These are phyloP conservation scores for Colletotrichum gigasporum DNA, from an alignment of 2,329 filamentous ascomycete genomes.

Conservation along the genomic window DNA sequence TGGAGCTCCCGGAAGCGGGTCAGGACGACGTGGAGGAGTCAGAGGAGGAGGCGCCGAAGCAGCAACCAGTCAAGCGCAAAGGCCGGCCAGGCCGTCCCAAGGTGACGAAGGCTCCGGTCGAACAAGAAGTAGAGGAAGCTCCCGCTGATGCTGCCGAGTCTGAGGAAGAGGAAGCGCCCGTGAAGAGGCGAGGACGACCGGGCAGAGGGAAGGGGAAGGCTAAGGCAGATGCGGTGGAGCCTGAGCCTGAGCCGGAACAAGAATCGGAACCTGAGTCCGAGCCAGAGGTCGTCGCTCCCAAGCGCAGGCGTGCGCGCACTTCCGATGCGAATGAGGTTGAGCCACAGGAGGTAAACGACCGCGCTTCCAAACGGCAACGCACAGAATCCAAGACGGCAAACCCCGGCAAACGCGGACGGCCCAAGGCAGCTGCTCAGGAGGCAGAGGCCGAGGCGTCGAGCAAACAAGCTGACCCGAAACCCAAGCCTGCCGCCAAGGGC, in stretches of 20 bases:
- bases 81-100: conserved; percentile 28
- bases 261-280: conserved; percentile 34
- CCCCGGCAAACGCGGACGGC: conserved; percentile 34
- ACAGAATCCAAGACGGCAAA: conserved; percentile 21
- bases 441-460: conserved; percentile 32
- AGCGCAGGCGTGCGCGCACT: conserved; percentile 31
- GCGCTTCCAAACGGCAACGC: conserved; percentile 34
- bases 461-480: conserved; percentile 34
- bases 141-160: conserved; percentile 36
- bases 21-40: conserved; percentile 32
- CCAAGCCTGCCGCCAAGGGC: conserved; percentile 33
- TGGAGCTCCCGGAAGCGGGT: conserved; percentile 37
- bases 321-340: conserved; percentile 22
- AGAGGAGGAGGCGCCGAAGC: conserved; percentile 25
- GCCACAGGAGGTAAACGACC: conserved; percentile 29
- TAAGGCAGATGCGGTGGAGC: conserved; percentile 5
- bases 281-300: conserved; percentile 4
- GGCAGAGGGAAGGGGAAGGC: conserved; percentile 32
- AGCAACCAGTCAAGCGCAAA: conserved; percentile 18
- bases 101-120: conserved; percentile 11
- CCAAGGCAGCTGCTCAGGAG: conserved; percentile 32
- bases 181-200: conserved; percentile 28
- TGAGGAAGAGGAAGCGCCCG: conserved; percentile 32
- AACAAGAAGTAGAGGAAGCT: conserved; percentile 22
- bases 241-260: conserved; percentile 5